A percentile compares a stretch with the other conserved stretches of the same genome.
phyloP scores from a whole-genome alignment of 2,329 filamentous ascomycete species.

The Coniella lustricola region DNA sequence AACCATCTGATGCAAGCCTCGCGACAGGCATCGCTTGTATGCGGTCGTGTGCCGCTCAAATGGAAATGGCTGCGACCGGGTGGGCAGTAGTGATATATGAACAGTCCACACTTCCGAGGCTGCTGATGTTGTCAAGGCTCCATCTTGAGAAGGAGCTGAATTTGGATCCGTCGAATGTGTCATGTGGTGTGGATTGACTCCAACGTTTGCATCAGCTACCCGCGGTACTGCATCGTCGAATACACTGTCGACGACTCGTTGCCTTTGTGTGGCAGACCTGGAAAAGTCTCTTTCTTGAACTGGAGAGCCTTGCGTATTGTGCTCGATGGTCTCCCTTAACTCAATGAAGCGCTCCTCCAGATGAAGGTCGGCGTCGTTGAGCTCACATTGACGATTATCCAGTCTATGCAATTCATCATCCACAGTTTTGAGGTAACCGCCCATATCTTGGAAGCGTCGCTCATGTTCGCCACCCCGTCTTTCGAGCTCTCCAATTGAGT shows the following conservation, averaged over 20 bases:
- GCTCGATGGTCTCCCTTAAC: slow-evolving; percentile 34
- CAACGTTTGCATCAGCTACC: too few species aligned
- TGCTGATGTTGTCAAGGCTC: slow-evolving; percentile 16
- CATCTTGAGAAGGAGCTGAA: too few species aligned
- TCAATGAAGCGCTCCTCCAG: slow-evolving; percentile 49
- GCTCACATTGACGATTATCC: slow-evolving; percentile 41
- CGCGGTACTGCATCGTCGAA: slow-evolving; percentile 1
- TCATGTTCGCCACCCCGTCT: slow-evolving; percentile 30
- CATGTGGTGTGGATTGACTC: slow-evolving; percentile 4
- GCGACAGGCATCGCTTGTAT: slow-evolving; percentile 54
- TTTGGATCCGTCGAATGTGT: too few species aligned
- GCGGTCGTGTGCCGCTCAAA: slow-evolving; percentile 56
- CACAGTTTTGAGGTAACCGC: slow-evolving; percentile 33
- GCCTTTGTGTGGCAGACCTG: slow-evolving; percentile 15
- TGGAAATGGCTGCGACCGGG: slow-evolving; percentile 46
- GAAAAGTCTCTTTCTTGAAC: slow-evolving; percentile 22
- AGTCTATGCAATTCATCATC: slow-evolving; percentile 38
- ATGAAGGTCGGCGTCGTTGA: slow-evolving; percentile 42
- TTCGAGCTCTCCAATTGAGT: slow-evolving; percentile 40
- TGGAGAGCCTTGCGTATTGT: background rate
- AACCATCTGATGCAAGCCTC: slow-evolving; percentile 52
- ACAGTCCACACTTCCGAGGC: slow-evolving; percentile 46
- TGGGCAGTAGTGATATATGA: slow-evolving; percentile 52
- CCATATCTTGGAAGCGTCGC: slow-evolving; percentile 31
- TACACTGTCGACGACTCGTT: background rate